phyloP scores from a whole-genome alignment of 352 stramenopile species.

The Blastocystis sp. region DNA sequence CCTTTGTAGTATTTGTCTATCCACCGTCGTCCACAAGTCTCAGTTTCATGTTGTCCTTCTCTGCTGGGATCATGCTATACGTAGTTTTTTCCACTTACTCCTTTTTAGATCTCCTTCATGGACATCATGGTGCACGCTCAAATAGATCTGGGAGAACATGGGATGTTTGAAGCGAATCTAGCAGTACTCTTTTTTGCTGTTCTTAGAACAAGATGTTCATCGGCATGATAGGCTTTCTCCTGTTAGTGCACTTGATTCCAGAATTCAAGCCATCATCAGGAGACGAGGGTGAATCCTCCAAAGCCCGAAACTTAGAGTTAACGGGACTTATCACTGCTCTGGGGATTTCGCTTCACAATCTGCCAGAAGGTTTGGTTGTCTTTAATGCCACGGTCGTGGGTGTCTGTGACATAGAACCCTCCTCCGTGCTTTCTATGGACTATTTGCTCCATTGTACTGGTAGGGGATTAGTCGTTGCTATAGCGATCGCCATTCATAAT shows the following conservation, averaged over 20 bases:
- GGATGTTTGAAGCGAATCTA: conserved; percentile 21
- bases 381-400: conserved; percentile 54
- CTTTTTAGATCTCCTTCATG: conserved; percentile 46
- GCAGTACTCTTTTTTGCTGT: background rate
- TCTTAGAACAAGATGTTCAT: conserved; percentile 39
- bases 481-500: conserved; percentile 54
- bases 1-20: conserved; percentile 16
- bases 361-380: conserved; percentile 51
- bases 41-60: conserved; percentile 20
- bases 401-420: background rate
- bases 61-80: conserved; percentile 53
- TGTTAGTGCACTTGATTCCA: background rate
- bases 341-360: conserved; percentile 48
- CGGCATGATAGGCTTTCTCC: conserved; percentile 27
- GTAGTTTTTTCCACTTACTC: background rate
- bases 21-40: conserved; percentile 13
- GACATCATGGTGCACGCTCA: conserved; percentile 59
- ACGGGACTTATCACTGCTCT: conserved; percentile 19
- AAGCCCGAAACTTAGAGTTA: background rate
- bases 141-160: conserved; percentile 20
- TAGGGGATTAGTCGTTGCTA: conserved; percentile 9
- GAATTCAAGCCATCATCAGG: background rate
- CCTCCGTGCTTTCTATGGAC: background rate
- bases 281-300: background rate
- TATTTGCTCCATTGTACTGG: conserved; percentile 44